A percentile compares a stretch with the other conserved stretches of the same genome.
Evolutionary conservation across 805 yeast genomes (phyloP).

Genomic region (Lachancea meyersii): DNA sequence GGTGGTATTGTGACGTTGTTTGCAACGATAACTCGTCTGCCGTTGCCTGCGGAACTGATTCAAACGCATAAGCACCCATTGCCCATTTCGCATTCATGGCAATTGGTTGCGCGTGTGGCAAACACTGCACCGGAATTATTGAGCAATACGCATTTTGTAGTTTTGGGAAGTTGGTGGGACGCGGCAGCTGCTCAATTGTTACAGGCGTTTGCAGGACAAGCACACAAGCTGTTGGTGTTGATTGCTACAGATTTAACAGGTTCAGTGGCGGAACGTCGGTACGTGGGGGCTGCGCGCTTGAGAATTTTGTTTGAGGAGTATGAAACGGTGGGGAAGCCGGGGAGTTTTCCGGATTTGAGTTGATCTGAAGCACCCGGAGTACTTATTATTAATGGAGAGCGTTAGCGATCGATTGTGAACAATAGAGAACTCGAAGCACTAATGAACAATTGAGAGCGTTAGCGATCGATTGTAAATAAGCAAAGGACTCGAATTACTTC

Average conservation of each 20-base stretch:
- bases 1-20: conserved; percentile 81
- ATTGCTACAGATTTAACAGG: conserved; percentile 48
- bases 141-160: conserved; percentile 62
- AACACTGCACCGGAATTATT: conserved; percentile 49
- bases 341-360: conserved; percentile 34
- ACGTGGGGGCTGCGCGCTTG: conserved; percentile 75
- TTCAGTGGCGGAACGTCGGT: conserved; percentile 45
- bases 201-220: conserved; percentile 62
- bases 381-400: no score
- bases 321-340: conserved; percentile 41
- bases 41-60: conserved; percentile 30
- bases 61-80: conserved; percentile 42
- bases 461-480: no score
- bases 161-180: conserved; percentile 89
- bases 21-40: conserved; percentile 60
- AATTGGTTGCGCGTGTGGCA: conserved; percentile 60
- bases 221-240: conserved; percentile 48
- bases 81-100: conserved; percentile 60
- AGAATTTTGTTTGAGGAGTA: conserved; percentile 78
- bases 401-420: no score
- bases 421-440: no score
- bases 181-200: conserved; percentile 56
- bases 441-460: no score
- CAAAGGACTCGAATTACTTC: no score
- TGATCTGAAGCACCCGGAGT: no score